Evolutionary conservation across 208 protist genomes (phyloP), one percentile per base, ranked within the genome.

Genomic region (Acanthamoeba culbertsoni): DNA sequence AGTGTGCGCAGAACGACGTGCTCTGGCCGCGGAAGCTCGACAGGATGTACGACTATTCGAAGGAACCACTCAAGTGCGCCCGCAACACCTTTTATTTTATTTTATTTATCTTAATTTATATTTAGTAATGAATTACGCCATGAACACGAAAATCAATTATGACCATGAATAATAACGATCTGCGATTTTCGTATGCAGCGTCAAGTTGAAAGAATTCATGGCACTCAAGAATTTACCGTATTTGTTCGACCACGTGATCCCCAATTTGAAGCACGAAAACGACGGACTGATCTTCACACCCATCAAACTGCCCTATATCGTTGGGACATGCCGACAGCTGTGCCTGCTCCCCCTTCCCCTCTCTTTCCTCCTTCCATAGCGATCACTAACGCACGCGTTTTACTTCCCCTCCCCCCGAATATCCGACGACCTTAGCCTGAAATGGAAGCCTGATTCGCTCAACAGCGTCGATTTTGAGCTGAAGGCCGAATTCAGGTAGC

Each of bases 281-380:
- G 94, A 95, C 73, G 94, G 94, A 4, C 55, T 95, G n/a, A 95
- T 95, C 40, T 94, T 95, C 43, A 95, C 94, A 14, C 94, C 94
- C 45, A 62, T 73, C 14, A 5, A 16, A 20, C 79, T 91, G 20
- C 93, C 93, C 28, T 95, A 95, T 51, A 53, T 62, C 3, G 18
- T n/a, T 23, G 86, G 86, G 35, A 95, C 94, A 6, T 93, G 88
- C 51, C 35, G 43, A 82, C 71, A 82, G 26, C 35, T 82, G 71
- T 82, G 40, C 62, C 18, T 8, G 20, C 40, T 75, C 37, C 4
- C 12, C 2, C 43, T 82, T 26, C 28, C 37, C 23, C 65, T 14
- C 18, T 37, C 77, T 51, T 35, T 62, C 45, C 33, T 62, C 33
- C n/a, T 65, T 31, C 57, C 31, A 20, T 8, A 18, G 37, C 53